A percentile compares a stretch with the other conserved stretches of the same genome.
Conservation (phyloP, 192 early-diverging fungal genomes). For the Geranomyces michiganensis region DNA sequence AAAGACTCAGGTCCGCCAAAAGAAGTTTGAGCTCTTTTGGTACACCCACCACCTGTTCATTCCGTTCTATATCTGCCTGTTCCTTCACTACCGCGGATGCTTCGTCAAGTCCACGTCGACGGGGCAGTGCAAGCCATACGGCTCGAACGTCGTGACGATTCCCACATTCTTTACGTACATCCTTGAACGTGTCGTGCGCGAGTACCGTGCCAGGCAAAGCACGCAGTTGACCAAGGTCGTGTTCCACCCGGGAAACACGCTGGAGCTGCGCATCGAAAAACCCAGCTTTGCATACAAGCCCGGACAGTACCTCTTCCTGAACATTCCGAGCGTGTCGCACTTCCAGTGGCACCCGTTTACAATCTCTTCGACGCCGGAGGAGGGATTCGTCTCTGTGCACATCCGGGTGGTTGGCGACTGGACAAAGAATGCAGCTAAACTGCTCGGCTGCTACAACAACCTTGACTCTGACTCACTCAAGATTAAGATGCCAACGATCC, state of each 20-base stretch:
- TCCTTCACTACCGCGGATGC: conserved; percentile 60
- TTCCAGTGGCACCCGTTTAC: conserved; percentile 88
- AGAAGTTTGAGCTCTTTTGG: conserved; percentile 77
- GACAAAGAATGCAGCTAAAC: conserved; percentile 63
- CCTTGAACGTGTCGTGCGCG: conserved; percentile 67
- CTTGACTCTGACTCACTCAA: background rate
- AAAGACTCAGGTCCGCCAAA: conserved; percentile 52
- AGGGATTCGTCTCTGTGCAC: conserved; percentile 75
- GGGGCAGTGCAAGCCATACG: conserved; percentile 40
- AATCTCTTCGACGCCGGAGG: conserved; percentile 78
- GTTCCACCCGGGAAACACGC: conserved; percentile 69
- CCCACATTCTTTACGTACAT: conserved; percentile 59
- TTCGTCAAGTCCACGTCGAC: conserved; percentile 50
- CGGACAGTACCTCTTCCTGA: conserved; percentile 81
- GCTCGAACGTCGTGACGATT: conserved; percentile 32
- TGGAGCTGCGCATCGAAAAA: conserved; percentile 78
- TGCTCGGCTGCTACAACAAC: conserved; percentile 66
- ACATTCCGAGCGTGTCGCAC: conserved; percentile 67
- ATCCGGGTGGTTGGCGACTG: conserved; percentile 78
- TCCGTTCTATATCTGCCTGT: conserved; percentile 65
- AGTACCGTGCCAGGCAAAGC: conserved; percentile 55
- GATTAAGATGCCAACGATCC: conserved; percentile 34
- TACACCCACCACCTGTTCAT: conserved; percentile 78
- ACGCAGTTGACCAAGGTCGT: conserved; percentile 71
- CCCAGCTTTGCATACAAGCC: conserved; percentile 44